Base-by-base conservation (phyloP, 306 rosid genomes). In the Benincasa hispida region DNA sequence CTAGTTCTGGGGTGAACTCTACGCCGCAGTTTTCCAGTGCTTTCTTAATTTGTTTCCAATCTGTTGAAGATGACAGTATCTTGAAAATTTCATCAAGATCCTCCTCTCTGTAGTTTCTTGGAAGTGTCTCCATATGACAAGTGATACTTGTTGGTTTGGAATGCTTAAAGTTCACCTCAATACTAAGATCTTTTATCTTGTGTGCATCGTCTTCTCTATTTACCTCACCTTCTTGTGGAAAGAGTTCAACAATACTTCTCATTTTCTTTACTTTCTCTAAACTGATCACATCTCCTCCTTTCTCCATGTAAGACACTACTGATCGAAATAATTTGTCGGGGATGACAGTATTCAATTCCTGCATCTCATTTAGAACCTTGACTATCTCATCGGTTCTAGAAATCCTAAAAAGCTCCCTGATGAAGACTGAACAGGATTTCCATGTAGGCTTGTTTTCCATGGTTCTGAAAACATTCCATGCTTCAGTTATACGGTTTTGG, bases 401-500 rank as follows among this genome's bases (percentile, higher is more conserved):
- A 77, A 84, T 89, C 80, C 83, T 87, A 77, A 90, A 90, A 74
- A 94, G 96, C 84, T 91, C 95, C 91, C 84, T 87, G 73, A 91
- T 85, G 80, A 91, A 87, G 65, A 90, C 77, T 11, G 79, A 82
- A 84, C 86, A 94, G 22, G 88, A 83, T 78, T 87, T 94, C 89
- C 84, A 76, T 1, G 89, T 86, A 74, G 90, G 90, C 78, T 77
- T 81, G 81, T 73, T 59, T 68, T 86, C 87, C 96, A 88, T 87
- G 74, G 82, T 80, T 75, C 75, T 82, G 85, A 93, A 87, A 82
- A 83, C 30, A 54, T 86, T 79, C 91, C 96, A 89, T 19, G 96
- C 97, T 79, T 90, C 89, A 18, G 87, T 77, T 68, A 89, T 75
- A 75, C 35, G 83, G 79, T 89, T 83, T 48, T 87, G 87, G 19